Base-by-base conservation (phyloP, 2,329 filamentous ascomycete species). In the Colletotrichum melonis region DNA sequence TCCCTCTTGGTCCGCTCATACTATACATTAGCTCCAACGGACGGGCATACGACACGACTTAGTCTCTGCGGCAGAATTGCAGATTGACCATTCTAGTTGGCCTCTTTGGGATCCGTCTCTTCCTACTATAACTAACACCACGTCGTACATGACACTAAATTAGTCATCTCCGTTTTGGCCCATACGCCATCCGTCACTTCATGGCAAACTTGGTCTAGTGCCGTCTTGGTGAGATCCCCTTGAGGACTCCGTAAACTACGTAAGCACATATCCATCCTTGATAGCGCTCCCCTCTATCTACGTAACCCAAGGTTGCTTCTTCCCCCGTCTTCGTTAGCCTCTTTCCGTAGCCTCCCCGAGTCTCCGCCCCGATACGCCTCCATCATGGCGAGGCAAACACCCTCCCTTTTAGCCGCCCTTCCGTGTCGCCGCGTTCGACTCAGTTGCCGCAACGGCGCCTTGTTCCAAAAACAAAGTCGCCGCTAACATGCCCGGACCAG, bases 361-460 rank as follows among this genome's bases (percentile, higher is more conserved):
- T 19, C 68, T 46, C 68, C 68, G 62, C 68, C 63, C 69, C 63
- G 63, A 67, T 62, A 67, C 68, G 56, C 67, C 67, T 59, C 54
- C 24, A 38, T 66, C 62, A 60, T 57, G 63, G 56, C 69, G 52
- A 72, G 69, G 63, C 69, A 72, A 54, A 30, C 5, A 46, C 42
- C 42, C 49, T 22, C 30, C 26, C 28, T n/a, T 30, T 56, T 67
- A 52, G 26, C 52, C 57, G 49, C 57, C 65, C 30, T 63, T 63
- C 58, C 58, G 69, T 54, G 54, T 54, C 35, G 65, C 65, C 58
- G 69, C 58, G 24, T 60, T 58, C 65, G 58, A 69, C 22, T 54
- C 58, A 62, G 63, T 55, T 62, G 69, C 65, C 69, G 69, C 52
- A 72, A 72, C 69, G 69, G 69, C 65, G 69, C 38, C 64, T 69